Conservation (phyloP, 768 basidiomycete species). For the Macrolepiota fuliginosa region DNA sequence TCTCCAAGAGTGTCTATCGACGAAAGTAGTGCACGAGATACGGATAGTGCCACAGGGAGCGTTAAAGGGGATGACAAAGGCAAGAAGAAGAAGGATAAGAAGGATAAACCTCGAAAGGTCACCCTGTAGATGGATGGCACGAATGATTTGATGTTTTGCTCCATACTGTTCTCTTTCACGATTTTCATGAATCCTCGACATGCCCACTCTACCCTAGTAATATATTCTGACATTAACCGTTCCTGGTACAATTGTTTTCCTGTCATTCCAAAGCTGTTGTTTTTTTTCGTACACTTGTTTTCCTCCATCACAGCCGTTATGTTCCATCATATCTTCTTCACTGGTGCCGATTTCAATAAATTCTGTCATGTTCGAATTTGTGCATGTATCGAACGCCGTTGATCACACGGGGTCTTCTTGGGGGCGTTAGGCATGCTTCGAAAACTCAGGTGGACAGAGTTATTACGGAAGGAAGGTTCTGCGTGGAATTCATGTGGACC, state of each 20-base stretch:
- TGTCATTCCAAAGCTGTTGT: not conserved
- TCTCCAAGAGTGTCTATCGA: slow-evolving; percentile 46
- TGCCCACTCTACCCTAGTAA: slow-evolving; percentile 11
- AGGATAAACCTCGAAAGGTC: slow-evolving; percentile 53
- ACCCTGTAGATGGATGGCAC: slow-evolving; percentile 22
- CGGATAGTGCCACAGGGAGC: slow-evolving; percentile 58
- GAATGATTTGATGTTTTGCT: slow-evolving; percentile 16
- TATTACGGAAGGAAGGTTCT: slow-evolving; percentile 11
- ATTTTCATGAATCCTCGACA: slow-evolving; percentile 20
- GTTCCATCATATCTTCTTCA: slow-evolving; percentile 3
- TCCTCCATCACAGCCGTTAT: not conserved
- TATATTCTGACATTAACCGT: slow-evolving; percentile 5
- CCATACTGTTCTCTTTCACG: slow-evolving; percentile 24
- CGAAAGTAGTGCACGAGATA: slow-evolving; percentile 40
- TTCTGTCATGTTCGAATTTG: slow-evolving; percentile 8
- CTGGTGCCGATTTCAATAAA: not conserved
- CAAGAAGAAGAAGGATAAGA: slow-evolving; percentile 63
- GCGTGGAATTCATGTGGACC: slow-evolving; percentile 6
- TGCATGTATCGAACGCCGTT: not conserved
- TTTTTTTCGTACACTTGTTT: not conserved
- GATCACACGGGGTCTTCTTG: slow-evolving; percentile 11
- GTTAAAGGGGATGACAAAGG: slow-evolving; percentile 51
- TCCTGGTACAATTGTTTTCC: slow-evolving; percentile 8
- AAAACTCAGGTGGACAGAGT: slow-evolving; percentile 9
- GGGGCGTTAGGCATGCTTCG: slow-evolving; percentile 2